Evolutionary conservation across 352 stramenopile species (phyloP).

Genomic region (Phytophthora aleatoria): DNA sequence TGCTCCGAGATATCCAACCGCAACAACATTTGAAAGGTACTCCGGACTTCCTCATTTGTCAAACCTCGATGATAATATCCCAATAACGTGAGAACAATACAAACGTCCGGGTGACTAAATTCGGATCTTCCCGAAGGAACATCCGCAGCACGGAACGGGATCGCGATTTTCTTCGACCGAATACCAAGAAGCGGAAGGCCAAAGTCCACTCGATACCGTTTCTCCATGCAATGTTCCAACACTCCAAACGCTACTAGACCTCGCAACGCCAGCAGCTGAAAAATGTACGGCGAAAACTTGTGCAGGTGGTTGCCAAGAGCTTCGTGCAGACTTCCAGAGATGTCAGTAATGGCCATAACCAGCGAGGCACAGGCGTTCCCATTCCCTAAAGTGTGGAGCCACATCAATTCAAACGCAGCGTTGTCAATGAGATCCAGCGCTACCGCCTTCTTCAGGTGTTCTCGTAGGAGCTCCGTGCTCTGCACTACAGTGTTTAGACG

Average conservation of each 20-base stretch:
- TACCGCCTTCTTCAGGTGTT: constrained; percentile 46
- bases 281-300: constrained; percentile 31
- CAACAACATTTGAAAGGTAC: constrained; percentile 64
- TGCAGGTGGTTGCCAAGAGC: constrained; percentile 18
- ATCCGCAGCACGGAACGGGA: constrained; percentile 87
- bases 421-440: constrained; percentile 64
- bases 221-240: constrained; percentile 84
- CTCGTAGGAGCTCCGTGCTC: constrained; percentile 19
- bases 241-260: constrained; percentile 80
- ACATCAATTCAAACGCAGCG: constrained; percentile 67
- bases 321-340: constrained; percentile 29
- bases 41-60: constrained; percentile 44
- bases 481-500: constrained; percentile 38
- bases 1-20: constrained; percentile 69
- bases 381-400: constrained; percentile 46
- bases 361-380: constrained; percentile 28
- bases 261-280: constrained; percentile 64
- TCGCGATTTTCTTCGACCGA: constrained; percentile 72
- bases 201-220: constrained; percentile 85
- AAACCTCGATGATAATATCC: constrained; percentile 88
- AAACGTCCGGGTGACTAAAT: constrained; percentile 89
- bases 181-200: constrained; percentile 49
- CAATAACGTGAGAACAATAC: constrained; percentile 79
- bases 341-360: constrained; percentile 42
- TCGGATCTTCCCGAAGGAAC: constrained; percentile 82